Conservation (phyloP, 352 stramenopile species). For the Globisporangium nagaii region DNA sequence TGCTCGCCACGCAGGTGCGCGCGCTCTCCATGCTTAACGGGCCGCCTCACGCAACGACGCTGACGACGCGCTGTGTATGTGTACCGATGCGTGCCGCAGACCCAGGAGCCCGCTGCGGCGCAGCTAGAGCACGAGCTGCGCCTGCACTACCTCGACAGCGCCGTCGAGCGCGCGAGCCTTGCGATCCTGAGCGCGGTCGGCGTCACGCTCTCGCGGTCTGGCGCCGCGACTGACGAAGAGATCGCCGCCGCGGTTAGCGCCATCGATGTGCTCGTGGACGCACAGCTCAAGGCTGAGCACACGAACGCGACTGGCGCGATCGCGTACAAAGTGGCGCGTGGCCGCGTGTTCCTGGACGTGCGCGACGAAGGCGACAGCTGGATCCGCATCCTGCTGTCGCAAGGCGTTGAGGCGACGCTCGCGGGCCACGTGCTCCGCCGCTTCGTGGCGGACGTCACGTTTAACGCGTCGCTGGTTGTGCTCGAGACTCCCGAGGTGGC, state of each 20-base stretch:
- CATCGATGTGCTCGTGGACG: not conserved
- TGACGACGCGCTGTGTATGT: too few species aligned
- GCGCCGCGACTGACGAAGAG: not conserved
- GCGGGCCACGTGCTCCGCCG: constrained; percentile 24
- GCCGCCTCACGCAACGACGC: too few species aligned
- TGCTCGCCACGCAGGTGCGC: too few species aligned
- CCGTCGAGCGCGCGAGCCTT: constrained; percentile 49
- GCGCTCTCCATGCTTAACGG: too few species aligned
- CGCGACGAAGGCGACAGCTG: constrained; percentile 68
- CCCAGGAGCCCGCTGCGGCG: not conserved
- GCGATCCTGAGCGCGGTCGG: constrained; percentile 50
- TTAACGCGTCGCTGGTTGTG: not conserved
- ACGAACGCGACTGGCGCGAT: constrained; percentile 13
- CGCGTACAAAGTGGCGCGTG: constrained; percentile 33
- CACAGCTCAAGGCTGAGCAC: constrained; percentile 48
- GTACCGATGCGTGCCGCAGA: not conserved
- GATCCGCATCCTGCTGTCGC: constrained; percentile 45
- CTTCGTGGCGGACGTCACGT: constrained; percentile 34
- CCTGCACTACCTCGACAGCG: constrained; percentile 58
- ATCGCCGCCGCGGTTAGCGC: constrained; percentile 10
- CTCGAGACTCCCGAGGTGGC: constrained; percentile 11
- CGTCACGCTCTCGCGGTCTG: constrained; percentile 23
- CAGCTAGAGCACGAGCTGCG: constrained; percentile 35
- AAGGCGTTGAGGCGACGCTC: constrained; percentile 31
- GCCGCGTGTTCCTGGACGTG: constrained; percentile 53